These are phyloP conservation scores for Neotropicomus parvogracilis DNA, from an alignment of 1,284 basidiomycete genomes.

Conservation along the genomic window DNA sequence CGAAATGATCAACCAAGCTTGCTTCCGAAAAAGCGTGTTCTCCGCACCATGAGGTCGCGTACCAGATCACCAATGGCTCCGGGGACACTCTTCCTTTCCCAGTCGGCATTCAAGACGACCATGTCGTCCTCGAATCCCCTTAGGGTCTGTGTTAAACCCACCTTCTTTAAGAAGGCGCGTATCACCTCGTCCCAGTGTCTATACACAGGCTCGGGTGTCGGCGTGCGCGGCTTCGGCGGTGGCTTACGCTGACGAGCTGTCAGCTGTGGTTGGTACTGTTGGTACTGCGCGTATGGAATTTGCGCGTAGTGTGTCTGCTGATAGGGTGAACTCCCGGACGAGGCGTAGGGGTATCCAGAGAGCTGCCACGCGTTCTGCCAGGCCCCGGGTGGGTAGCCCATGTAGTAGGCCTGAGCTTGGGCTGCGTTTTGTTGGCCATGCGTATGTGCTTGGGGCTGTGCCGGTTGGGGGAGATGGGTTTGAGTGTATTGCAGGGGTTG, in stretches of 20 bases:
- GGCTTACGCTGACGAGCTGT: slow-evolving; percentile 30
- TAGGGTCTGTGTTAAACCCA: slow-evolving; percentile 59
- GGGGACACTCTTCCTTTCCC: slow-evolving; percentile 56
- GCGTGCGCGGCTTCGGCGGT: slow-evolving; percentile 29
- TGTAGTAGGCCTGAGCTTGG: slow-evolving; percentile 31
- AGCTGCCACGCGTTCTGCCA: slow-evolving; percentile 36
- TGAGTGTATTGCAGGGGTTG: slow-evolving; percentile 23
- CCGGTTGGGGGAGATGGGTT: slow-evolving; percentile 16
- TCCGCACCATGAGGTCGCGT: slow-evolving; percentile 50
- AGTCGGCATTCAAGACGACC: slow-evolving; percentile 61
- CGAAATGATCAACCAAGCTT: background rate
- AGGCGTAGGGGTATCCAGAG: slow-evolving; percentile 31
- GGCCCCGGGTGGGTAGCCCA: slow-evolving; percentile 31
- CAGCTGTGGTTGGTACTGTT: slow-evolving; percentile 31
- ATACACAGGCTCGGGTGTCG: slow-evolving; percentile 40
- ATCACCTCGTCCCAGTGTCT: slow-evolving; percentile 63
- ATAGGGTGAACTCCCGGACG: slow-evolving; percentile 31
- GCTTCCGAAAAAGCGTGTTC: background rate
- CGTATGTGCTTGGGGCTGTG: slow-evolving; percentile 18
- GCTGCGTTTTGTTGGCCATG: slow-evolving; percentile 28
- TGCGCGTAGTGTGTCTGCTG: slow-evolving; percentile 35
- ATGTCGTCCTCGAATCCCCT: slow-evolving; percentile 68
- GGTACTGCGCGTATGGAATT: slow-evolving; percentile 33
- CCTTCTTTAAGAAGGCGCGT: slow-evolving; percentile 49
- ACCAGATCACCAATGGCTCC: slow-evolving; percentile 51